Base-by-base conservation (phyloP, 805 yeast species). In the Lachancea lanzarotensis region DNA sequence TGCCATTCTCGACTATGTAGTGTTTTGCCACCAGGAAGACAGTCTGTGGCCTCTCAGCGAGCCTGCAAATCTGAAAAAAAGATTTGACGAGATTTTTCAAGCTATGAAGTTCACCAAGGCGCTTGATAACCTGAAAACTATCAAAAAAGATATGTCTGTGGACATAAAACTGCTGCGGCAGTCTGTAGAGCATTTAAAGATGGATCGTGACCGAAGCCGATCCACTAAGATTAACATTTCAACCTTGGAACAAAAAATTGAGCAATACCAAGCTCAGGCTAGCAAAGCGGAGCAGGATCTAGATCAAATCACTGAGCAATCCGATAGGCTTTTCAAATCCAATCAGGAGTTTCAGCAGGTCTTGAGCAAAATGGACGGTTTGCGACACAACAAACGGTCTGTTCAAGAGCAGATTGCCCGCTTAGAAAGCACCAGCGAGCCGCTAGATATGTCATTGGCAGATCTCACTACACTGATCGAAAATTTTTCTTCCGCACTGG, bases 11-110 rank as follows among this genome's bases (percentile, higher is more conserved):
- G 96, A 91, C 52, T 87, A 88, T 60, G 98, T 93, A 35, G 82
- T 91, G 1, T 93, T 93, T 65, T 91, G 98, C 58, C 99, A 93
- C 59, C 99, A 93, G 62, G 99, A 93, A 57, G 99, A 93, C 48
- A 82, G 91, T 54, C 65, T 88, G 25, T 93, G 99, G 99, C 99
- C 99, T 1, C 70, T 93, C 39, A 78, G 90, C 53, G 99, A 93
- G 63, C 95, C 98, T 1, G 74, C 95, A 2, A 75, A 75, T 11
- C 73, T 93, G 60, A 95, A 93, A 66, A 90, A 90, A 66, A 76
- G 91, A 43, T 95, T 93, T 56, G 98, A 93, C 63, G 98, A 93
- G 63, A 91, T 93, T 8, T 93, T 93, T 57, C 97, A 93, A 65
- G 96, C 97, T 0, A 78, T 88, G 53, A 89, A 87, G 62, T 95